Conservation (phyloP, 495 filamentous ascomycete species). For the Penicillium canescens region DNA sequence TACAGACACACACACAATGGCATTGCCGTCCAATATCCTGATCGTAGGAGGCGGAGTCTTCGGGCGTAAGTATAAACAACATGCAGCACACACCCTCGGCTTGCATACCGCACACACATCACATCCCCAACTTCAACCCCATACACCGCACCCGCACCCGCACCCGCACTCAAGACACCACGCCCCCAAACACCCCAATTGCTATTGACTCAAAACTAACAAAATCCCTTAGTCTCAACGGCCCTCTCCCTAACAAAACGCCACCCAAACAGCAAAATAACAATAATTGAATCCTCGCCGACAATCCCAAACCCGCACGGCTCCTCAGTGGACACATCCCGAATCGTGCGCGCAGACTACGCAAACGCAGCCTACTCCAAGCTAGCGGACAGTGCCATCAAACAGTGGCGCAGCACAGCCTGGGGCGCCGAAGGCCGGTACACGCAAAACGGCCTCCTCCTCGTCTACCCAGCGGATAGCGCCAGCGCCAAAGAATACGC, state of each 20-base stretch:
- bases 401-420: slow-evolving; percentile 66
- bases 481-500: slow-evolving; percentile 63
- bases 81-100: neutral
- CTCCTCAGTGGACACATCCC: slow-evolving; percentile 72
- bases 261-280: slow-evolving; percentile 59
- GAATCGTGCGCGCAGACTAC: slow-evolving; percentile 84
- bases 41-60: slow-evolving; percentile 80
- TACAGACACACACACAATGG: slow-evolving; percentile 22
- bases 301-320: slow-evolving; percentile 71
- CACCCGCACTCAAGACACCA: neutral
- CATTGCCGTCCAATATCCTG: slow-evolving; percentile 56
- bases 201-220: slow-evolving; percentile 9
- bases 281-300: slow-evolving; percentile 64
- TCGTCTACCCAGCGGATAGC: slow-evolving; percentile 58
- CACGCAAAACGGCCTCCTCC: slow-evolving; percentile 69
- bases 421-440: slow-evolving; percentile 70
- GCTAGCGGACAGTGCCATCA: slow-evolving; percentile 67
- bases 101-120: neutral
- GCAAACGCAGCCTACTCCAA: slow-evolving; percentile 67
- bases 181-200: neutral
- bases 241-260: slow-evolving; percentile 61
- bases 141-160: neutral
- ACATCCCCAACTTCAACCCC: neutral
- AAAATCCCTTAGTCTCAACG: slow-evolving; percentile 52
- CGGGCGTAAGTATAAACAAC: slow-evolving; percentile 50